These are phyloP conservation scores for Ophiostoma triangulosporum DNA, from an alignment of 2,329 filamentous ascomycete genomes.

Conservation along the genomic window DNA sequence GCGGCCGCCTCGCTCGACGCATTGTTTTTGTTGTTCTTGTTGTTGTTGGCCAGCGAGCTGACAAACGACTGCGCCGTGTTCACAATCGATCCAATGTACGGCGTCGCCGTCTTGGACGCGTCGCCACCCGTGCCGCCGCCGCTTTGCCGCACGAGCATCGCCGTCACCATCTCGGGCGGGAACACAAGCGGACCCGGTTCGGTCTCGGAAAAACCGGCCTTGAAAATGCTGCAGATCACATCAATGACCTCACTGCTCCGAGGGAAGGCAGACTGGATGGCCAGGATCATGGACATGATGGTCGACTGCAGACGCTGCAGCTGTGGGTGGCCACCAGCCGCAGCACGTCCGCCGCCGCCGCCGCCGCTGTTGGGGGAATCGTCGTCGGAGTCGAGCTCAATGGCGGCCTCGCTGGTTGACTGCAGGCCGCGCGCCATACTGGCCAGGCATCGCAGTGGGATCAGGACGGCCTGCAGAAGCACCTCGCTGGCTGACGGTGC, in stretches of 20 bases:
- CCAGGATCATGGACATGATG: slow-evolving; percentile 33
- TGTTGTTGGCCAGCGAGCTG: slow-evolving; percentile 39
- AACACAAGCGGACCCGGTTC: slow-evolving; percentile 68
- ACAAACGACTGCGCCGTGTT: slow-evolving; percentile 59
- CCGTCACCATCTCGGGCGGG: slow-evolving; percentile 48
- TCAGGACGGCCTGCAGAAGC: slow-evolving; percentile 34
- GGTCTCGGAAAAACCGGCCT: slow-evolving; percentile 61
- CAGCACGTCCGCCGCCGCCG: background rate
- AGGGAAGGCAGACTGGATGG: slow-evolving; percentile 39
- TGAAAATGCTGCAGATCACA: slow-evolving; percentile 55
- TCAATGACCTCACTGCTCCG: slow-evolving; percentile 56
- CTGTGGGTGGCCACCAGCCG: slow-evolving; percentile 8
- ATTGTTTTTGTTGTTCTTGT: slow-evolving; percentile 24
- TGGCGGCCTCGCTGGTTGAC: slow-evolving; percentile 40
- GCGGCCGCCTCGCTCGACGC: slow-evolving; percentile 26
- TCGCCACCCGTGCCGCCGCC: background rate
- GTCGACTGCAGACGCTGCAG: slow-evolving; percentile 28
- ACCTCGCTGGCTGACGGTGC: slow-evolving; percentile 26
- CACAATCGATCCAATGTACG: slow-evolving; percentile 54
- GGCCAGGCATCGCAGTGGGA: slow-evolving; percentile 52
- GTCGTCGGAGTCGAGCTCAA: slow-evolving; percentile 50
- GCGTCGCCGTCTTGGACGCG: slow-evolving; percentile 32
- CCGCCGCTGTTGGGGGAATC: slow-evolving; percentile 2
- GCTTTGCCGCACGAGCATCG: slow-evolving; percentile 48
- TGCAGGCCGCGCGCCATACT: slow-evolving; percentile 62